Conservation (phyloP, 805 yeast genomes). For the Kuraishia borneana region DNA sequence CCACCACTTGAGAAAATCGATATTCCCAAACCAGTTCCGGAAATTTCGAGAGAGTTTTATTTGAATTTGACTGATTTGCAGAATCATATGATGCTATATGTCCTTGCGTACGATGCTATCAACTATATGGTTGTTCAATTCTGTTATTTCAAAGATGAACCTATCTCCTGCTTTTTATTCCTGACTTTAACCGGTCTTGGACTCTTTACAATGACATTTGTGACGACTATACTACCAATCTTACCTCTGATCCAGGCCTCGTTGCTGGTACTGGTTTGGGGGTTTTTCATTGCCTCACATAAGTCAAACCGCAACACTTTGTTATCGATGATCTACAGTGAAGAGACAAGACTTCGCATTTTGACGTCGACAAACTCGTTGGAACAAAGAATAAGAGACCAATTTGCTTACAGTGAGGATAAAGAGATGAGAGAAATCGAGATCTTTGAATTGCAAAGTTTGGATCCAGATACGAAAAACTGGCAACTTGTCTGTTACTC, state of each 20-base stretch:
- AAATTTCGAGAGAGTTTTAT: slow-evolving; percentile 66
- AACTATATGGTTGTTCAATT: slow-evolving; percentile 38
- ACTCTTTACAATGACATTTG: slow-evolving; percentile 15
- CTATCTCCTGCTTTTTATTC: slow-evolving; percentile 41
- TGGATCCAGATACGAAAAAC: slow-evolving; percentile 33
- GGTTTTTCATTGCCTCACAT: slow-evolving; percentile 28
- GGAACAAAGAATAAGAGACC: slow-evolving; percentile 22
- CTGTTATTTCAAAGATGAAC: slow-evolving; percentile 55
- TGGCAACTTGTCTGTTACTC: slow-evolving; percentile 60
- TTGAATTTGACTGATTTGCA: slow-evolving; percentile 77
- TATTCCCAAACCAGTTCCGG: slow-evolving; percentile 64
- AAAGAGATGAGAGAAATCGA: slow-evolving; percentile 43
- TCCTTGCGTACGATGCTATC: slow-evolving; percentile 47
- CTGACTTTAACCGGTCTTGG: slow-evolving; percentile 22
- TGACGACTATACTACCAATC: slow-evolving; percentile 7
- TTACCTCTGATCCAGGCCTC: slow-evolving; percentile 19
- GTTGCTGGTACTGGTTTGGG: slow-evolving; percentile 39
- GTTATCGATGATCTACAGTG: slow-evolving; percentile 40
- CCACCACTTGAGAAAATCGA: slow-evolving; percentile 37
- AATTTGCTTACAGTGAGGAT: slow-evolving; percentile 18
- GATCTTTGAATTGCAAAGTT: slow-evolving; percentile 55
- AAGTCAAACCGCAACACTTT: slow-evolving; percentile 40
- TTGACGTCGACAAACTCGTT: slow-evolving; percentile 35
- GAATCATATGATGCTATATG: slow-evolving; percentile 63
- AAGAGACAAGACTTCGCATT: slow-evolving; percentile 47